Evolutionary conservation across 75 land plant genomes (phyloP), one percentile per base, ranked within the genome.

Genomic region (Sequoiadendron giganteum): DNA sequence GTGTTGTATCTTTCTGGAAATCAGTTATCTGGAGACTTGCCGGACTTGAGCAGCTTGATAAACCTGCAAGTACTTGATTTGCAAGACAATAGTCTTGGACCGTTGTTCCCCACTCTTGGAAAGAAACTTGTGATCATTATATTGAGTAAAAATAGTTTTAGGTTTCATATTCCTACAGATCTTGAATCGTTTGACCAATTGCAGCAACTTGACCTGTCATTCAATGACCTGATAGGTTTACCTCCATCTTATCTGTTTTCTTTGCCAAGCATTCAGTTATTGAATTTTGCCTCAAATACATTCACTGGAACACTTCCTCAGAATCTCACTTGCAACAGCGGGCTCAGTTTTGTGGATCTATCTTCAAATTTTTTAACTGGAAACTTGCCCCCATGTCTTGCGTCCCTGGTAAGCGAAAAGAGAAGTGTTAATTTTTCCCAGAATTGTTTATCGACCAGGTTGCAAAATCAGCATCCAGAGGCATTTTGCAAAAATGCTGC

Each of bases 311-410:
- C 85, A 80, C 93, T 97, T 78, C 92, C 91, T 18, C 3, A 68
- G 21, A 95, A 95, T 88, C 90, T 93, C 85, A 85, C 95, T n/a
- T 92, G 97, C 78, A 89, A 90, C 88, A 73, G 72, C n/a, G 83
- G 90, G 3, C 92, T 97, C 34, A 85, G 18, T 58, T 88, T 80
- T 86, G 94, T 95, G 30, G 94, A 97, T 87, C 70, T 97, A 70
- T 96, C 99, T 1, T 88, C 85, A 3, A 97, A 97, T 90, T 88
- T 91, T 30, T 91, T 97, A 83, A 92, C 93, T 16, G 99, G 99
- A 10, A 40, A 85, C 19, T 87, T 96, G 56, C 99, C 99, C 21
- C 6, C 68, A 1, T 94, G 92, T 76, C 87, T 97, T 28, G 19
- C 28, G 15, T 83, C 86, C 3, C 65, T 79, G 14, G 85, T 87